Conservation (phyloP, 441 rosid genomes). For the Metrosideros polymorpha region DNA sequence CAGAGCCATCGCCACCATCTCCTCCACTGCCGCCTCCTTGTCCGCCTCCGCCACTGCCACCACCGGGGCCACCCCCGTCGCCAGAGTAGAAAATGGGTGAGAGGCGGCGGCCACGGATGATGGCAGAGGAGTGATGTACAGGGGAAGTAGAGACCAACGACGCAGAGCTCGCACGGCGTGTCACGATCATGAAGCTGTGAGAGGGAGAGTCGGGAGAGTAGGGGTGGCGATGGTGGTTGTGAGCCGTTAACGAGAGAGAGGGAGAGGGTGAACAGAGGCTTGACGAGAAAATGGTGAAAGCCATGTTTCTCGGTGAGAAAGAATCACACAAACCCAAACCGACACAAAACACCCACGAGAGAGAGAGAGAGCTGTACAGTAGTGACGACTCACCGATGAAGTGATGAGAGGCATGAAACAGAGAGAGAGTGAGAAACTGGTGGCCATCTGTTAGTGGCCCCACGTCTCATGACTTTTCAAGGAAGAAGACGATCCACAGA, state of each 20-base stretch:
- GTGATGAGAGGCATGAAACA: neutral
- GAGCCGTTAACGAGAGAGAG: neutral
- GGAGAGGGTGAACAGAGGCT: neutral
- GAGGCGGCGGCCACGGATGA: neutral
- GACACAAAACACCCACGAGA: neutral
- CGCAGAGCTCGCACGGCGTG: conserved; percentile 17
- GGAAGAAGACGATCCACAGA: neutral
- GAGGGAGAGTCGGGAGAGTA: neutral
- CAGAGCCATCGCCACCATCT: conserved; percentile 16
- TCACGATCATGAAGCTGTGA: conserved; percentile 2
- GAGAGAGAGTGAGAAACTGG: neutral
- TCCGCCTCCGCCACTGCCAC: conserved; percentile 27
- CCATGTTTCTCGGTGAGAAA: neutral
- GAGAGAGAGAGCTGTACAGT: neutral
- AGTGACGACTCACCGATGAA: neutral
- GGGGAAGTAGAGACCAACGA: conserved; percentile 35
- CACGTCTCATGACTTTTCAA: neutral
- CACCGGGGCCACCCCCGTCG: conserved; percentile 11
- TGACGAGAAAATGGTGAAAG: conserved; percentile 2
- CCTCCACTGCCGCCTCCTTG: conserved; percentile 11
- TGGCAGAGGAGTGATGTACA: neutral
- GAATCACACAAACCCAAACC: neutral
- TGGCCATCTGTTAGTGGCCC: neutral
- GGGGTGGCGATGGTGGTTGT: neutral
- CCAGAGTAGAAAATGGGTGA: conserved; percentile 7